Percentiles rank a stretch among this genome's conserved stretches.
These are phyloP conservation scores for Striga asiatica DNA, from an alignment of 257 asterid species.

Conservation along the genomic window DNA sequence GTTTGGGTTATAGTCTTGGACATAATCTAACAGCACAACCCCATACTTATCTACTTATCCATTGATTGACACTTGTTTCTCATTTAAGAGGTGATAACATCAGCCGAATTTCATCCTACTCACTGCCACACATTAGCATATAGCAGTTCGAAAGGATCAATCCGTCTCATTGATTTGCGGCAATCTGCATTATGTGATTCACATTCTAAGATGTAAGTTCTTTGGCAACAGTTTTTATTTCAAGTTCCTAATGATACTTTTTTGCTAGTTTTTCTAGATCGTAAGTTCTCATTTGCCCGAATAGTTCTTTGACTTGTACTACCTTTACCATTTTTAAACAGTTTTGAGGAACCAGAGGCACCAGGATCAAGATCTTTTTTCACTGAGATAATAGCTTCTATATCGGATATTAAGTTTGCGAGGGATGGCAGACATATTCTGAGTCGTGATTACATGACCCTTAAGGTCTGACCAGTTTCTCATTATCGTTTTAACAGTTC, in stretches of 20 bases:
- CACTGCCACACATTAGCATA: slow-evolving; percentile 91
- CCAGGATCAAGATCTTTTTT: slow-evolving; percentile 85
- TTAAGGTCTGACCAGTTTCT: slow-evolving; percentile 40
- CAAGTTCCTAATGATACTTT: slow-evolving; percentile 6
- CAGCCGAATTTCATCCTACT: slow-evolving; percentile 97
- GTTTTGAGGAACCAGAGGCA: slow-evolving; percentile 80
- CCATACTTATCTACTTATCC: slow-evolving; percentile 1
- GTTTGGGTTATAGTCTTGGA: slow-evolving; percentile 6
- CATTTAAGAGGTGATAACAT: slow-evolving; percentile 94
- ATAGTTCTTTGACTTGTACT: slow-evolving; percentile 6
- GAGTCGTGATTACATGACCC: slow-evolving; percentile 90
- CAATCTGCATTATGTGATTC: slow-evolving; percentile 96
- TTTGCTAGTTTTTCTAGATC: not conserved
- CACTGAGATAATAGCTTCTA: slow-evolving; percentile 80
- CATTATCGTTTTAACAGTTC: slow-evolving; percentile 4
- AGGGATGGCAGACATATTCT: slow-evolving; percentile 70
- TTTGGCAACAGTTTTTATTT: not conserved
- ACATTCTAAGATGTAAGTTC: slow-evolving; percentile 78
- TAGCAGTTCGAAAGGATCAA: slow-evolving; percentile 98
- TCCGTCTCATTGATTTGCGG: slow-evolving; percentile 96
- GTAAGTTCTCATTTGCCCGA: not conserved
- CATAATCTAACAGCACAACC: not conserved
- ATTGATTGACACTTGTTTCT: slow-evolving; percentile 18
- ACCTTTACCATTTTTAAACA: slow-evolving; percentile 22
- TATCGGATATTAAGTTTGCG: slow-evolving; percentile 77